Conservation (phyloP, 106 monocot species). For the Iris macrosiphon region DNA sequence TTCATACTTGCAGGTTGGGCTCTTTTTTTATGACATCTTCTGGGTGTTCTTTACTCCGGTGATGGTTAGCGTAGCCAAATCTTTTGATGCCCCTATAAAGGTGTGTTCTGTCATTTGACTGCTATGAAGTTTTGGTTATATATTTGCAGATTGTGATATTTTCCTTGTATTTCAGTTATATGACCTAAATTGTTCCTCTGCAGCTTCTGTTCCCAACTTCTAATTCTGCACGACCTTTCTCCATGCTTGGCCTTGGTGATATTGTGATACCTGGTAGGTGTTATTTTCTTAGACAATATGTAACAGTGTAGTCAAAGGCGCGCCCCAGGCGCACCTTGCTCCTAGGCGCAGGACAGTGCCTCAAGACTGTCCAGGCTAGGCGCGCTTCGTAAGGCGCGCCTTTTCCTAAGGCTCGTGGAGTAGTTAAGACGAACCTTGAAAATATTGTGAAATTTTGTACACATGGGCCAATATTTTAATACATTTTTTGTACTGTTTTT, state of each 20-base stretch:
- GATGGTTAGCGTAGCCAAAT: slow-evolving; percentile 87
- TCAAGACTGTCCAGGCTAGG: too few relatives aligned
- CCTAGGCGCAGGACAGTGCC: too few relatives aligned
- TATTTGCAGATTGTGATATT: background rate
- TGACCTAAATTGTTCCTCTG: slow-evolving; percentile 2
- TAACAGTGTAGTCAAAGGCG: too few relatives aligned
- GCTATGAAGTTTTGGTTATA: background rate
- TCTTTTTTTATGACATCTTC: slow-evolving; percentile 78
- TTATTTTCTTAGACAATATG: too few relatives aligned
- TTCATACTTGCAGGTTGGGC: slow-evolving; percentile 45
- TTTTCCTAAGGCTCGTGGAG: too few relatives aligned
- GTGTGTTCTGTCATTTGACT: slow-evolving; percentile 19
- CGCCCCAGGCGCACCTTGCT: too few relatives aligned
- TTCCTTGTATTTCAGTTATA: background rate
- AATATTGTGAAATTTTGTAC: too few relatives aligned
- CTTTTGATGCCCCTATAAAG: slow-evolving; percentile 97
- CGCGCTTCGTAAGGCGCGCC: too few relatives aligned
- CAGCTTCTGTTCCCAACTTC: slow-evolving; percentile 93
- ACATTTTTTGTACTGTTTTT: too few relatives aligned
- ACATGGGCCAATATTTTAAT: too few relatives aligned
- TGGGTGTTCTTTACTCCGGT: slow-evolving; percentile 92
- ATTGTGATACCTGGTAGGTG: slow-evolving; percentile 89
- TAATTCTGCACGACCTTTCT: slow-evolving; percentile 73
- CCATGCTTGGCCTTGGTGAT: slow-evolving; percentile 99
- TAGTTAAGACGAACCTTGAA: too few relatives aligned